A percentile compares a stretch with the other conserved stretches of the same genome.
Conservation (phyloP, 139 green algal species). For the Chlorella sp. region DNA sequence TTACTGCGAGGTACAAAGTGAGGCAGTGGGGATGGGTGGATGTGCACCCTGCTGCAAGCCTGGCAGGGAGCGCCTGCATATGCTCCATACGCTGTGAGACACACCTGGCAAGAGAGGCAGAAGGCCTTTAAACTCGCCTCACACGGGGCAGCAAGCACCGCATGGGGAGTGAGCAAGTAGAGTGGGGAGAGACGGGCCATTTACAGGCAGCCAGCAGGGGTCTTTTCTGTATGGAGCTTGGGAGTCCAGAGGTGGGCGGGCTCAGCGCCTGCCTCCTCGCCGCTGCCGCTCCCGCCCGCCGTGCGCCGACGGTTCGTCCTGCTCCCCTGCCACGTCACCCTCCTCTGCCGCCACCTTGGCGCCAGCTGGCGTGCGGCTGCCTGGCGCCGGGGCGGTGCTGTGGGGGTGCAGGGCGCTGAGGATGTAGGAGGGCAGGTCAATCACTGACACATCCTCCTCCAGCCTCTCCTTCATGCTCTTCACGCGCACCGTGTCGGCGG, state of each 20-base stretch:
- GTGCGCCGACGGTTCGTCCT: conserved; percentile 13
- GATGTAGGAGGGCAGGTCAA: conserved; percentile 56
- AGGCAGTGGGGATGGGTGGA: no score
- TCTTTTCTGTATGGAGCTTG: neutral
- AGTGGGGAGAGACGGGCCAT: no score
- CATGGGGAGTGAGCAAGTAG: neutral
- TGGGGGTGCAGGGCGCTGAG: conserved; percentile 39
- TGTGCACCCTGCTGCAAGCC: neutral
- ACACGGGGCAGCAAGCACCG: neutral
- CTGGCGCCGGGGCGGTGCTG: neutral
- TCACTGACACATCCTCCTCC: conserved; percentile 61
- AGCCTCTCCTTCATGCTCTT: conserved; percentile 61
- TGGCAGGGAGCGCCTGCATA: neutral
- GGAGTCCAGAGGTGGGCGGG: no score
- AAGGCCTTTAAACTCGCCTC: no score
- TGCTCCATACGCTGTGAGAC: no score
- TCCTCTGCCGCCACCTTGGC: neutral
- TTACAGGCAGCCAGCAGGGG: neutral
- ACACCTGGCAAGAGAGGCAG: neutral
- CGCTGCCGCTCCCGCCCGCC: conserved; percentile 20
- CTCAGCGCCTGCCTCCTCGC: neutral
- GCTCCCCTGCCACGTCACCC: neutral
- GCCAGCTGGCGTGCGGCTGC: neutral
- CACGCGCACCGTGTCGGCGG: conserved; percentile 59
- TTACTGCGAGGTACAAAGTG: no score